Evolutionary conservation across 768 basidiomycete genomes (phyloP).

Genomic region (Leccinum olivaceopallidum): DNA sequence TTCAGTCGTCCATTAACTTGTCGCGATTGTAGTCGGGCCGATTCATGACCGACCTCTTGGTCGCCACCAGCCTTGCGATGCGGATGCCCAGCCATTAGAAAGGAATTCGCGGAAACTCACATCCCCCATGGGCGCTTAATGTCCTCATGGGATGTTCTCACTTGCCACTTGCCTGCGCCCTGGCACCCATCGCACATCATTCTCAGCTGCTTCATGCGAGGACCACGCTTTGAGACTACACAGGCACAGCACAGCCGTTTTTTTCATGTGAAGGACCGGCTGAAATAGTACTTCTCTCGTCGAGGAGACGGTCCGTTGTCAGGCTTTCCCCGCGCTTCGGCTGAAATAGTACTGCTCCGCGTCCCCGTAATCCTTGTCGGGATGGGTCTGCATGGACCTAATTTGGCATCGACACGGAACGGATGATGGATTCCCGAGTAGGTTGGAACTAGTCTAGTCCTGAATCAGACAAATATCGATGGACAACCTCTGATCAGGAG

Average conservation of each 20-base stretch:
- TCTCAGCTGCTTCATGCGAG: neutral
- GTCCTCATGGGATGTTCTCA: neutral
- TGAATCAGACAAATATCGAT: neutral
- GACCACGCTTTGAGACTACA: neutral
- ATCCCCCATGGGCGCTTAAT: neutral
- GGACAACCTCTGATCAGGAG: neutral
- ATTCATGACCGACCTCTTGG: constrained; percentile 29
- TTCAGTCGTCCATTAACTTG: neutral
- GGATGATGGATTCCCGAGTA: constrained; percentile 1
- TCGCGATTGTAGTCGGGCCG: constrained; percentile 19
- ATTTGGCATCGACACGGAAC: neutral
- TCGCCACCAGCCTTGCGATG: constrained; percentile 30
- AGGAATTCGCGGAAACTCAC: neutral
- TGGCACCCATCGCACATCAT: neutral
- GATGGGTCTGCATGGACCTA: neutral
- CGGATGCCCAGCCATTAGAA: constrained; percentile 21
- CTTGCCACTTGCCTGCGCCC: neutral
- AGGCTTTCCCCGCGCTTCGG: neutral
- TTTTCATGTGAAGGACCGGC: neutral
- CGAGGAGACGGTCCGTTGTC: neutral
- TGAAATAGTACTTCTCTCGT: neutral
- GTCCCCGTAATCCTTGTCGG: neutral
- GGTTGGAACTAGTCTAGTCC: neutral
- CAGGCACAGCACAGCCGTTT: neutral
- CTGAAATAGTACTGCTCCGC: neutral